phyloP scores from a whole-genome alignment of 345 rosid species.

The Luvunga scandens region DNA sequence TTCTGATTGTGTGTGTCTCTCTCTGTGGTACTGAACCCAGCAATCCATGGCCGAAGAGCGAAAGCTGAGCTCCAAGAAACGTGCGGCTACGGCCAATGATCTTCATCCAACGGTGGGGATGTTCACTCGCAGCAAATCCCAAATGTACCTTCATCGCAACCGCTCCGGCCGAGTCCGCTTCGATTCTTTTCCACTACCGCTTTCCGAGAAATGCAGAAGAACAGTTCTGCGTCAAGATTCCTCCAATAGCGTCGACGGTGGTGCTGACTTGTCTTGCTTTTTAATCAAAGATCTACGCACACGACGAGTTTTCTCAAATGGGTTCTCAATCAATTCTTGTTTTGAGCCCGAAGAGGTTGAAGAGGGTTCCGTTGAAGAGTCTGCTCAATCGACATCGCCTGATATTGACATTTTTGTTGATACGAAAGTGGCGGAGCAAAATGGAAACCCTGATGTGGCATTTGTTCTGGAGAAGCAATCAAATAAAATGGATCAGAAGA shows the following conservation, averaged over 20 bases:
- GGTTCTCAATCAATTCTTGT: background rate
- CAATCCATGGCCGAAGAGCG: conserved; percentile 28
- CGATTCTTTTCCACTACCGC: background rate
- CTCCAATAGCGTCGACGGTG: background rate
- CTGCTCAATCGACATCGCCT: conserved; percentile 44
- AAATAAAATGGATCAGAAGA: background rate
- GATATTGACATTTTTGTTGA: conserved; percentile 22
- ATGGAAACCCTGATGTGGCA: background rate
- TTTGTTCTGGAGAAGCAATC: background rate
- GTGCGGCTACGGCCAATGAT: background rate
- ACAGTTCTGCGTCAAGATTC: background rate
- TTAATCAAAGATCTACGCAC: conserved; percentile 56
- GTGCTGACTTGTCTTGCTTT: conserved; percentile 16
- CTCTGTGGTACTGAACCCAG: background rate
- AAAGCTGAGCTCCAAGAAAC: conserved; percentile 24
- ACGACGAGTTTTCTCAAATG: conserved; percentile 52
- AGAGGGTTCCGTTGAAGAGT: conserved; percentile 18
- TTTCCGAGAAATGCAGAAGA: conserved; percentile 9
- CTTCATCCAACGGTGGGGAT: conserved; percentile 9
- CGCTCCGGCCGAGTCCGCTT: conserved; percentile 28
- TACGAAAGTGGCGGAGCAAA: background rate
- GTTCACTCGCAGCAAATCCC: conserved; percentile 35
- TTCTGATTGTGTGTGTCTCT: background rate
- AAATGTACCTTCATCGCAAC: conserved; percentile 25
- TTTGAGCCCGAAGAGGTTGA: background rate